Percentiles rank a stretch among this genome's conserved stretches.
phyloP scores from a whole-genome alignment of 768 basidiomycete genomes.

The Cyathus striatus region DNA sequence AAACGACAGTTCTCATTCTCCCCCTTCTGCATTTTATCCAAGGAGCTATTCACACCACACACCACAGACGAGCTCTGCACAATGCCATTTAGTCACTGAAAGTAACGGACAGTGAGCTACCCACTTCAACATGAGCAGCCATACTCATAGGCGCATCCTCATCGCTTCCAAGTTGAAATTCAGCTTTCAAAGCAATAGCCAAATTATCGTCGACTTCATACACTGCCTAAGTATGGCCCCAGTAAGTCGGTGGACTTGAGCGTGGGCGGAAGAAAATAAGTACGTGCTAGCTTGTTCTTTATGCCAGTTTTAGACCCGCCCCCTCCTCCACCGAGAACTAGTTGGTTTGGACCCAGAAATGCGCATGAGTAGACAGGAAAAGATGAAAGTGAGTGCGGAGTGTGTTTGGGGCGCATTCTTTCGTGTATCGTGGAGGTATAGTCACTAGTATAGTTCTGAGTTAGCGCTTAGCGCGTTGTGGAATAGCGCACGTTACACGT shows the following conservation, averaged over 20 bases:
- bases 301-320: slow-evolving; percentile 85
- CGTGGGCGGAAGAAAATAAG: neutral
- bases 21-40: slow-evolving; percentile 54
- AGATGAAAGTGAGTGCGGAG: slow-evolving; percentile 64
- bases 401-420: slow-evolving; percentile 87
- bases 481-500: no score
- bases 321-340: slow-evolving; percentile 88
- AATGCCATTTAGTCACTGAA: no score
- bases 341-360: slow-evolving; percentile 64
- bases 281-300: slow-evolving; percentile 86
- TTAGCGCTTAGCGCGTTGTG: no score
- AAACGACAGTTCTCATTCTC: slow-evolving; percentile 85
- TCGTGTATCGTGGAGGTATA: no score
- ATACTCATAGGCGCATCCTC: slow-evolving; percentile 99
- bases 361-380: slow-evolving; percentile 90
- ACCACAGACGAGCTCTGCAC: no score
- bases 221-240: slow-evolving; percentile 49
- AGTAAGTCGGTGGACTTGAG: no score
- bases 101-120: slow-evolving; percentile 9
- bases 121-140: slow-evolving; percentile 60
- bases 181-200: slow-evolving; percentile 50
- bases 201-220: slow-evolving; percentile 56
- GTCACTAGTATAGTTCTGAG: no score
- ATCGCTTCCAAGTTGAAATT: slow-evolving; percentile 69
- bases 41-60: slow-evolving; percentile 84